phyloP scores from a whole-genome alignment of 164 flowering plant genomes.

The Tetrastigma voinierianum region DNA sequence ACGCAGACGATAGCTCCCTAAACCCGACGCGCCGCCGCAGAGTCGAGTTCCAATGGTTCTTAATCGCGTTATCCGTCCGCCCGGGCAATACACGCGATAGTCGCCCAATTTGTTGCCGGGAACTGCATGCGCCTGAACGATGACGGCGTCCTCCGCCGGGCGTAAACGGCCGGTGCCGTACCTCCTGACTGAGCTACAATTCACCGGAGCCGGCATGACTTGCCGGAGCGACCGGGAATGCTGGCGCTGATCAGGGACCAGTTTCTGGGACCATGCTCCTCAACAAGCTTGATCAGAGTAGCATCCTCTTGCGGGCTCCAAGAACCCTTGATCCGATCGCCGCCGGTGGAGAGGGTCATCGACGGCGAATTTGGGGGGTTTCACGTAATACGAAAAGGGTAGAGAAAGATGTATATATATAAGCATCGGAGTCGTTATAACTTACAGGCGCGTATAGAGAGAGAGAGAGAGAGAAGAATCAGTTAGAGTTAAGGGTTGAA shows the following conservation, averaged over 20 bases:
- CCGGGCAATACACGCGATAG: slow-evolving; percentile 74
- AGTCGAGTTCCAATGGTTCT: slow-evolving; percentile 80
- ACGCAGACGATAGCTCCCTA: slow-evolving; percentile 12
- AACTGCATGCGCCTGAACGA: slow-evolving; percentile 46
- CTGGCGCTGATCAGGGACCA: slow-evolving; percentile 62
- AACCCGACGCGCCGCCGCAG: slow-evolving; percentile 36
- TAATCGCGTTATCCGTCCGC: slow-evolving; percentile 71
- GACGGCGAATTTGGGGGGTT: neutral
- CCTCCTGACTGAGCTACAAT: slow-evolving; percentile 70
- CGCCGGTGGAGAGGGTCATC: slow-evolving; percentile 1
- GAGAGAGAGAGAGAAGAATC: too few species aligned
- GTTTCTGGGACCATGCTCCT: slow-evolving; percentile 59
- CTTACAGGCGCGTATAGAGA: too few species aligned
- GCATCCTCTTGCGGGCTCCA: slow-evolving; percentile 69
- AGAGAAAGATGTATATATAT: too few species aligned
- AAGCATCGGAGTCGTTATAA: too few species aligned
- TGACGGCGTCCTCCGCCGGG: slow-evolving; percentile 53
- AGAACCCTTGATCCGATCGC: slow-evolving; percentile 46
- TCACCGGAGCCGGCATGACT: slow-evolving; percentile 79
- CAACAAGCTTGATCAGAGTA: slow-evolving; percentile 44
- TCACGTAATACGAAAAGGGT: neutral
- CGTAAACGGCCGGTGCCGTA: slow-evolving; percentile 68
- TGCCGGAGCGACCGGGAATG: slow-evolving; percentile 69
- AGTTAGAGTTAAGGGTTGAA: too few species aligned
- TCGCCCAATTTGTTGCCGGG: slow-evolving; percentile 86